Percentiles rank a stretch among this genome's conserved stretches.
Evolutionary conservation across 2,329 filamentous ascomycete genomes (phyloP).

Genomic region (Arthrobotrys entomopaga): DNA sequence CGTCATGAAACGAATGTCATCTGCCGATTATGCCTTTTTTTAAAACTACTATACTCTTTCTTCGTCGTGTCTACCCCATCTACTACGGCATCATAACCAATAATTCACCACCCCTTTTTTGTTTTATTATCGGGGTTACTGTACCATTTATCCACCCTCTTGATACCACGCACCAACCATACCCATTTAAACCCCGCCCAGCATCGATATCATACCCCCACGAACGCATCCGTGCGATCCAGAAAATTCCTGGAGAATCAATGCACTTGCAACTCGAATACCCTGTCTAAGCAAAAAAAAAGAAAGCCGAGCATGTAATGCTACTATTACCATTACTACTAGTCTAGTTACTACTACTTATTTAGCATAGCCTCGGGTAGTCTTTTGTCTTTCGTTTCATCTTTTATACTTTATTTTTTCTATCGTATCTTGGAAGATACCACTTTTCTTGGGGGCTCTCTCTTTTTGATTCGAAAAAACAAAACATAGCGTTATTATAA

Average conservation of each 20-base stretch:
- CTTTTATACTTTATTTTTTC: not conserved
- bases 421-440: constrained; percentile 3
- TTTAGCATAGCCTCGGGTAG: not conserved
- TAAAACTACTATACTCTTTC: not conserved
- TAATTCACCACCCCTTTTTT: not conserved
- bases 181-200: not conserved
- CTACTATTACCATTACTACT: not conserved
- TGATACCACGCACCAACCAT: not conserved
- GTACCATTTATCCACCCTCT: not conserved
- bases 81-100: constrained; percentile 13
- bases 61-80: not conserved
- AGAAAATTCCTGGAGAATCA: not conserved
- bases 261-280: not conserved
- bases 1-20: constrained; percentile 42
- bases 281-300: not conserved
- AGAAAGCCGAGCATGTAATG: not conserved
- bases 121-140: not conserved
- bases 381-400: constrained; percentile 9
- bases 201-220: not conserved
- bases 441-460: not conserved
- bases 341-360: constrained; percentile 1
- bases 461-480: not conserved
- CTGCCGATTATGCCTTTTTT: constrained; percentile 16
- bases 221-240: not conserved
- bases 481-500: not conserved